Base-by-base conservation (phyloP, 495 filamentous ascomycete genomes). In the Wilcoxina mikolae region DNA sequence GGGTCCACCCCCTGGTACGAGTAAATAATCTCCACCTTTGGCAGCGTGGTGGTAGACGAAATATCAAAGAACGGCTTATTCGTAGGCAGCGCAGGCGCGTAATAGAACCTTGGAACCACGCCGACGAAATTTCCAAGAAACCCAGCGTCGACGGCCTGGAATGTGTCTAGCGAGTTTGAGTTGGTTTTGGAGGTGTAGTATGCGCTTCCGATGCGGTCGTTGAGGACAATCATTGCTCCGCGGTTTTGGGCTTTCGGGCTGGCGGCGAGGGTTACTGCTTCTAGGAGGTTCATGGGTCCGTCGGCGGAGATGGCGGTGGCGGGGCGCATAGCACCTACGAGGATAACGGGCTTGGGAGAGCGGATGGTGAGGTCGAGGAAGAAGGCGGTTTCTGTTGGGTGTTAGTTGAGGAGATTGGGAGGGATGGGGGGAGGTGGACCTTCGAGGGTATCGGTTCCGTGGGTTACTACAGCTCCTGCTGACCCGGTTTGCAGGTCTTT, bases 381-480 rank as follows among this genome's bases (percentile, higher is more conserved):
- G 68, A 74, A 76, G 39, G 72, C 69, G 0, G 72, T 69, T 60
- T 76, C 73, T n/a, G n/a, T n/a, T n/a, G n/a, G n/a, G n/a, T n/a
- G n/a, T n/a, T n/a, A n/a, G n/a, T n/a, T n/a, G n/a, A n/a, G n/a
- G n/a, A n/a, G n/a, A n/a, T n/a, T n/a, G n/a, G n/a, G n/a, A n/a
- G n/a, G n/a, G n/a, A n/a, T n/a, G n/a, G n/a, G n/a, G n/a, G n/a
- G n/a, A n/a, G n/a, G n/a, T n/a, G n/a, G n/a, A n/a, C n/a, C n/a
- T 52, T 76, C 72, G 22, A 74, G 64, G 0, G 72, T 73, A 58
- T 76, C 73, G 24, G 73, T 76, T 54, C 73, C 72, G 58, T 76
- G 73, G 48, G 73, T 74, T 49, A 76, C 60, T 20, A 74, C 70
- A 3, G 71, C 72, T 17, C 72, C 72, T 35, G 68, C 60, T 58